phyloP scores from a whole-genome alignment of 73 alveolate species.

The Symbiodinium natans region DNA sequence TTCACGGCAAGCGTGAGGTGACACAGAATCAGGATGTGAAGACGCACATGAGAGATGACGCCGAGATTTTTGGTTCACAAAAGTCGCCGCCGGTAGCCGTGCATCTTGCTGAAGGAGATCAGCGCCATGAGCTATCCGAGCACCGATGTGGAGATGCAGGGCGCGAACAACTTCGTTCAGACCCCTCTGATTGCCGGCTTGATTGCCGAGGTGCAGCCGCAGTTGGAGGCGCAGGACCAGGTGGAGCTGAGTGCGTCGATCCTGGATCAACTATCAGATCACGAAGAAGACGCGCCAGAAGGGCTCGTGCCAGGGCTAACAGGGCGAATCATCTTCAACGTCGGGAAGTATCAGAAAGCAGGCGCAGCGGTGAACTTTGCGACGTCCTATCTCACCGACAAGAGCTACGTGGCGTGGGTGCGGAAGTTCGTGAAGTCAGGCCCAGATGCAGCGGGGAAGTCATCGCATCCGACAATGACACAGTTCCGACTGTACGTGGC shows the following conservation, averaged over 20 bases:
- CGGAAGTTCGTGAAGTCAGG: neutral
- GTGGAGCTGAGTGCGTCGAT: neutral
- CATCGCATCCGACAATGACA: neutral
- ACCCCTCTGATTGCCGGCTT: neutral
- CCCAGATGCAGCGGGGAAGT: neutral
- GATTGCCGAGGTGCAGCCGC: neutral
- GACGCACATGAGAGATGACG: neutral
- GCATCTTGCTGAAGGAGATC: too few relatives aligned
- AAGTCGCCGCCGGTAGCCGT: neutral
- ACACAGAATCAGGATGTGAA: neutral
- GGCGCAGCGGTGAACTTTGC: conserved; percentile 1
- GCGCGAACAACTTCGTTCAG: neutral
- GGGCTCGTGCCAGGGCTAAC: neutral
- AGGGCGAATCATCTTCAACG: neutral
- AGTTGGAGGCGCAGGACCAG: neutral
- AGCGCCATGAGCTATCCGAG: neutral
- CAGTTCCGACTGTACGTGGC: neutral
- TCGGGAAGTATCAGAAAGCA: neutral
- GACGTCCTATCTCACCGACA: neutral
- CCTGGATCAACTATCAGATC: neutral
- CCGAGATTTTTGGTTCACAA: neutral
- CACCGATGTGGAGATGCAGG: neutral
- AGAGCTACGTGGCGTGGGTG: conserved; percentile 1
- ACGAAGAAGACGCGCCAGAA: neutral
- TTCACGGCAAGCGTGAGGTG: neutral